phyloP scores from a whole-genome alignment of 345 rosid species.

The Arabidopsis suecica region DNA sequence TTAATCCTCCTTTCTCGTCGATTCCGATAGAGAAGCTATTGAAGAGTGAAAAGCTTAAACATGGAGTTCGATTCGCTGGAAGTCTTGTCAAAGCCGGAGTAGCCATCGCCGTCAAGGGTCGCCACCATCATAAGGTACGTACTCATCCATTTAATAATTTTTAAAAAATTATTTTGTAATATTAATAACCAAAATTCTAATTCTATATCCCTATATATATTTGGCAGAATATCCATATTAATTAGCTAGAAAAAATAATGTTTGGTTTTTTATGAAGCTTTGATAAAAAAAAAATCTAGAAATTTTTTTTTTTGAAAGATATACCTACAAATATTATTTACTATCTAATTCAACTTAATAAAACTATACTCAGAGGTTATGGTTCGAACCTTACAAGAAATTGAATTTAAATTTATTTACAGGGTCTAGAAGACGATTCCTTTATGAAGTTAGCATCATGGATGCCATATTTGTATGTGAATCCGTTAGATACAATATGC shows the following conservation, averaged over 20 bases:
- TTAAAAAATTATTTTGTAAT: too few relatives aligned
- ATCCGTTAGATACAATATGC: constrained; percentile 60
- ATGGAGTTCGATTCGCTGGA: constrained; percentile 56
- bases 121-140: constrained; percentile 36
- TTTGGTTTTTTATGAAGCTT: too few relatives aligned
- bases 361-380: too few relatives aligned
- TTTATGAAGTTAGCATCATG: constrained; percentile 53
- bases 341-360: too few relatives aligned
- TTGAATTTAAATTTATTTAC: too few relatives aligned
- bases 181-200: neutral
- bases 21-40: constrained; percentile 58
- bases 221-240: too few relatives aligned
- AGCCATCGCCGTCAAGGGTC: constrained; percentile 52
- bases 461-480: constrained; percentile 61
- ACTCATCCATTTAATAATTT: neutral
- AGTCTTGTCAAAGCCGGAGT: constrained; percentile 69
- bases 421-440: constrained; percentile 28
- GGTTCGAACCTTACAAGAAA: too few relatives aligned
- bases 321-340: too few relatives aligned
- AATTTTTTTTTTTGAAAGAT: too few relatives aligned
- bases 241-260: too few relatives aligned
- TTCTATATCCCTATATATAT: neutral
- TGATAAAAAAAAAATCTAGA: too few relatives aligned
- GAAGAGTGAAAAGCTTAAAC: constrained; percentile 55
- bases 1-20: constrained; percentile 72